Conservation (phyloP, 2,329 filamentous ascomycete genomes). For the Nothopassalora personata region DNA sequence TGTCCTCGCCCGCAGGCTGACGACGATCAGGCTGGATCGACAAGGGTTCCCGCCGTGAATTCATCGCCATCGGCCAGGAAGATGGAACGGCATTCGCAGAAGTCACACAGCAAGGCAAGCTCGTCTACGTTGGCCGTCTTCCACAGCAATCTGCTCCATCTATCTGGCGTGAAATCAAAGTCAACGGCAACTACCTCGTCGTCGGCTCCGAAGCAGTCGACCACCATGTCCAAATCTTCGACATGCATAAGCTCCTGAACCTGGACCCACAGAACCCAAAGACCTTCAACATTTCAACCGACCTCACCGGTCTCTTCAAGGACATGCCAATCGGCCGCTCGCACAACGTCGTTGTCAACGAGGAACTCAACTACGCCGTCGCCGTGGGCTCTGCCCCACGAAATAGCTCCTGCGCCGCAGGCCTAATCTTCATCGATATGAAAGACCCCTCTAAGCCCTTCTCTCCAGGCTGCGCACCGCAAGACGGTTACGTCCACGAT, state of each 20-base stretch:
- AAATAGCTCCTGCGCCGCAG: conserved; percentile 43
- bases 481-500: conserved; percentile 54
- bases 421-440: conserved; percentile 52
- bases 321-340: conserved; percentile 44
- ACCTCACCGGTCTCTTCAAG: conserved; percentile 38
- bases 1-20: not conserved
- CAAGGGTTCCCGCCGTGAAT: conserved; percentile 21
- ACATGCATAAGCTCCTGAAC: conserved; percentile 53
- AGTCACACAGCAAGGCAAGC: conserved; percentile 47
- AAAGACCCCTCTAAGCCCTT: conserved; percentile 47
- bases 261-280: conserved; percentile 42
- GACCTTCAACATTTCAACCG: conserved; percentile 37
- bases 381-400: conserved; percentile 39
- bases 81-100: conserved; percentile 55
- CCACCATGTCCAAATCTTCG: conserved; percentile 60
- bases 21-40: conserved; percentile 28
- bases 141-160: conserved; percentile 45
- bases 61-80: conserved; percentile 50
- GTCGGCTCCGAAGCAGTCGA: conserved; percentile 42
- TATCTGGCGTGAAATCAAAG: conserved; percentile 51
- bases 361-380: conserved; percentile 47
- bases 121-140: conserved; percentile 50
- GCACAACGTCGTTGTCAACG: conserved; percentile 51
- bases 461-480: conserved; percentile 46
- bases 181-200: conserved; percentile 40